A percentile compares a stretch with the other conserved stretches of the same genome.
phyloP scores from a whole-genome alignment of 2,329 filamentous ascomycete species.

The Neopestalotiopsis clavispora region DNA sequence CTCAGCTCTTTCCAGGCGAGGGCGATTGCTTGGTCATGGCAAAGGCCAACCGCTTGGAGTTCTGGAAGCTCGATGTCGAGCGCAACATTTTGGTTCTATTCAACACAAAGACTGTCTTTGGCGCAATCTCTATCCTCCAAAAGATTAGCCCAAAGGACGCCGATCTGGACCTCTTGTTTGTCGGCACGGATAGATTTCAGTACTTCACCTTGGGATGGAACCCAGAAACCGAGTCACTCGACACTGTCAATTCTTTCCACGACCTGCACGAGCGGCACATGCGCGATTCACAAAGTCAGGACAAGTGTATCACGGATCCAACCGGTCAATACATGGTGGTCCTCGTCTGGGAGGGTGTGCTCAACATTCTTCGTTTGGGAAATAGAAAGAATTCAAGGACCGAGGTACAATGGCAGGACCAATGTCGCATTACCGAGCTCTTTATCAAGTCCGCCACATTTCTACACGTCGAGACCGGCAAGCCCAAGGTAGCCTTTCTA shows the following conservation, averaged over 20 bases:
- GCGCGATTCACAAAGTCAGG: constrained; percentile 81
- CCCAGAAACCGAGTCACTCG: constrained; percentile 52
- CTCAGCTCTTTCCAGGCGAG: constrained; percentile 74
- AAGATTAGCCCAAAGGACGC: constrained; percentile 77
- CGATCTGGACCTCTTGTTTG: constrained; percentile 82
- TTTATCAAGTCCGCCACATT: constrained; percentile 65
- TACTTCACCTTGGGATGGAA: constrained; percentile 95
- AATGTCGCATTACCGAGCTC: constrained; percentile 62
- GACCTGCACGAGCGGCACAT: constrained; percentile 64
- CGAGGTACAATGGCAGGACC: constrained; percentile 55
- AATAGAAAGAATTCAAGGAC: constrained; percentile 49
- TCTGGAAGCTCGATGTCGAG: constrained; percentile 74
- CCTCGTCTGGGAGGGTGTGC: constrained; percentile 64
- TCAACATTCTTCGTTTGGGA: constrained; percentile 59
- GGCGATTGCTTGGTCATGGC: constrained; percentile 86
- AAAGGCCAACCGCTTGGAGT: constrained; percentile 87
- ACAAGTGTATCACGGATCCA: constrained; percentile 84
- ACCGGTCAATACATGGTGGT: constrained; percentile 66
- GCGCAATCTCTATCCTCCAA: constrained; percentile 84
- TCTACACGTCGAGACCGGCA: constrained; percentile 61
- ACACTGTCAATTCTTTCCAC: constrained; percentile 55
- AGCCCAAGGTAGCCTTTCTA: constrained; percentile 62
- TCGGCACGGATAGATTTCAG: constrained; percentile 87
- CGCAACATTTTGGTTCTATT: constrained; percentile 63
- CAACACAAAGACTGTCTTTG: constrained; percentile 75